Base-by-base conservation (phyloP, 2,329 filamentous ascomycete genomes). In the Ceratocystis destructans region DNA sequence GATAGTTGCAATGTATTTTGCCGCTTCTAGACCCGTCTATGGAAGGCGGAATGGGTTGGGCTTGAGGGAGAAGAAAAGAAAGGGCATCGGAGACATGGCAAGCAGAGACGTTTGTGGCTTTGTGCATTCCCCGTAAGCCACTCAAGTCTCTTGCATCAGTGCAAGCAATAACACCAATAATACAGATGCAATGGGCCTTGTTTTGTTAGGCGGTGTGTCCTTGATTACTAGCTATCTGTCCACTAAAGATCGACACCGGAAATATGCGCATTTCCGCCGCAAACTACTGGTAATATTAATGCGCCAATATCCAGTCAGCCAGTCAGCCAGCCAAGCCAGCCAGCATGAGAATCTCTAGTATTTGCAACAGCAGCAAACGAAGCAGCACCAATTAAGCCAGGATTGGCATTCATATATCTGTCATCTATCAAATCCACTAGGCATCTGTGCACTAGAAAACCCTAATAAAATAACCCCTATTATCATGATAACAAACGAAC, bases 11-110 rank as follows among this genome's bases (percentile, higher is more conserved):
- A 10, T 8, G 8, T 28, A 15, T 53, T 53, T 53, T n/a, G 22
- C 70, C 71, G 62, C 41, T 64, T 64, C 62, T 46, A 50, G 62
- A 64, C 28, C 28, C 12, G 55, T 20, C 17, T n/a, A 31, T 59
- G 55, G 28, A 59, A 59, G 55, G 55, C 55, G 12, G 48, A 53
- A 53, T 59, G 28, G 55, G 28, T 2, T 17, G 15, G 31, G 28
- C 28, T 28, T 59, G 6, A 57, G 4, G 17, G 25, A 17, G 12
- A 57, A 59, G 48, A n/a, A 17, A 33, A 15, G 15, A 15, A 17
- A 28, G 31, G 33, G 48, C 53, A 37, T 37, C 5, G 33, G 25
- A 59, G n/a, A 59, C 55, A 59, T 20, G 55, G 48, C 22, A 53
- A 53, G 22, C 15, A 15, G 48, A 7, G 8, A 10, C 25, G 48